Conservation (phyloP, 2,329 filamentous ascomycete species). For the Corynespora cassiicola region DNA sequence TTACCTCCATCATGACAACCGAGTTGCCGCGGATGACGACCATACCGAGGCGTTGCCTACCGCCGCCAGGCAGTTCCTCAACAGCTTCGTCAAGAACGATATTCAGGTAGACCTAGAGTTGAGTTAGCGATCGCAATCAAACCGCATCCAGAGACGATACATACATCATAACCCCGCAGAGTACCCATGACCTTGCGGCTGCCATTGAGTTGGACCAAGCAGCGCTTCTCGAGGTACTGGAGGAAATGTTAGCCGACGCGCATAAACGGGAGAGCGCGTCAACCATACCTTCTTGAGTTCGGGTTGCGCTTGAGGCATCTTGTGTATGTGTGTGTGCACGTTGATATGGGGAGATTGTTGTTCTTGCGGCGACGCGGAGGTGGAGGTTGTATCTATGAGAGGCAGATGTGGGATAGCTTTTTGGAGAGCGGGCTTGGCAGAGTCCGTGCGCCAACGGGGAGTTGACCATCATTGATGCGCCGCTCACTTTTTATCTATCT, state of each 20-base stretch:
- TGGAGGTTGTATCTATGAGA: no score
- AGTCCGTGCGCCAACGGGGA: no score
- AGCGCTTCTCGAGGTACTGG: conserved; percentile 98
- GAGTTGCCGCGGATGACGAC: conserved; percentile 98
- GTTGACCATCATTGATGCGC: not conserved
- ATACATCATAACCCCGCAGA: conserved; percentile 93
- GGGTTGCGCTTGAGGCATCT: conserved; percentile 97
- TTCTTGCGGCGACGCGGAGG: no score
- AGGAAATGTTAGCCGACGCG: conserved; percentile 22
- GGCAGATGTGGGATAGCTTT: conserved; percentile 24
- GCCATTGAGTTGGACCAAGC: conserved; percentile 97
- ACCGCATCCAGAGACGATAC: conserved; percentile 35
- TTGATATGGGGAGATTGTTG: no score
- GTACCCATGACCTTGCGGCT: conserved; percentile 96
- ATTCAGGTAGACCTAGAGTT: conserved; percentile 87
- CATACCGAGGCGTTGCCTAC: conserved; percentile 91
- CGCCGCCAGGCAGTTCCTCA: conserved; percentile 90
- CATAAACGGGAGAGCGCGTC: not conserved
- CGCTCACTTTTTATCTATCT: no score
- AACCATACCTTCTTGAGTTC: conserved; percentile 91
- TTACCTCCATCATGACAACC: conserved; percentile 97
- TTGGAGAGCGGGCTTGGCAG: no score
- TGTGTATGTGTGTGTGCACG: conserved; percentile 47
- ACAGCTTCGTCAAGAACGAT: conserved; percentile 97
- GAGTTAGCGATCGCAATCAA: conserved; percentile 5